Conservation (phyloP, 495 filamentous ascomycete genomes). For the Oidiodendron maius region DNA sequence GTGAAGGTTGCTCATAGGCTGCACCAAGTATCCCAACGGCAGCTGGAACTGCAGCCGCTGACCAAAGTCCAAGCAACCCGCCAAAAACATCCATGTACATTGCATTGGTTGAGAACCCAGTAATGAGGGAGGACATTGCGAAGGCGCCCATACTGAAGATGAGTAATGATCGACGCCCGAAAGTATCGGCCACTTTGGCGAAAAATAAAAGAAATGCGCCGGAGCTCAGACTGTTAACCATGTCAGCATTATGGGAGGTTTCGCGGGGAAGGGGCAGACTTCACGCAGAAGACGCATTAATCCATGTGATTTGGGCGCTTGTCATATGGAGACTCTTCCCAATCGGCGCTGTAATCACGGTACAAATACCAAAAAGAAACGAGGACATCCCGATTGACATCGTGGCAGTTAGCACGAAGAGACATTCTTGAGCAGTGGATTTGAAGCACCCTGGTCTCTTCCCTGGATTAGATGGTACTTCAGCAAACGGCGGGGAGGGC, state of each 20-base stretch:
- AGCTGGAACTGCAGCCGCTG: conserved; percentile 59
- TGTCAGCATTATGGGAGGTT: no score
- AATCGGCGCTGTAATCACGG: conserved; percentile 60
- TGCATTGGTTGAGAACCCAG: conserved; percentile 56
- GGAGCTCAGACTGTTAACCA: conserved; percentile 47
- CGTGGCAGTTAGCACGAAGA: conserved; percentile 63
- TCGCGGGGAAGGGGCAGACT: no score
- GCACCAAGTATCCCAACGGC: conserved; percentile 62
- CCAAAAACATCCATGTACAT: conserved; percentile 60
- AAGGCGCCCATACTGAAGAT: conserved; percentile 57
- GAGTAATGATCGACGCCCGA: conserved; percentile 58
- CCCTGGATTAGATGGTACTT: background rate
- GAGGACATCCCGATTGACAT: conserved; percentile 61
- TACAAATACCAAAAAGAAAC: conserved; percentile 51
- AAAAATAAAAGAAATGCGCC: conserved; percentile 64
- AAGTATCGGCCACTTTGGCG: conserved; percentile 61
- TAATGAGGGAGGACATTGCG: conserved; percentile 45
- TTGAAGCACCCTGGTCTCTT: conserved; percentile 52
- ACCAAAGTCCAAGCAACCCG: conserved; percentile 55
- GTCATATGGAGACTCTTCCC: conserved; percentile 59
- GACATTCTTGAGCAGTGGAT: conserved; percentile 56
- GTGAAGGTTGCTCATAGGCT: conserved; percentile 53
- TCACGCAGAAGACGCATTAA: conserved; percentile 56
- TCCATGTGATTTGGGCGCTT: conserved; percentile 65
- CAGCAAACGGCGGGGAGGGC: background rate